Evolutionary conservation across 2,329 filamentous ascomycete species (phyloP).

Genomic region (Monosporascus sp.): DNA sequence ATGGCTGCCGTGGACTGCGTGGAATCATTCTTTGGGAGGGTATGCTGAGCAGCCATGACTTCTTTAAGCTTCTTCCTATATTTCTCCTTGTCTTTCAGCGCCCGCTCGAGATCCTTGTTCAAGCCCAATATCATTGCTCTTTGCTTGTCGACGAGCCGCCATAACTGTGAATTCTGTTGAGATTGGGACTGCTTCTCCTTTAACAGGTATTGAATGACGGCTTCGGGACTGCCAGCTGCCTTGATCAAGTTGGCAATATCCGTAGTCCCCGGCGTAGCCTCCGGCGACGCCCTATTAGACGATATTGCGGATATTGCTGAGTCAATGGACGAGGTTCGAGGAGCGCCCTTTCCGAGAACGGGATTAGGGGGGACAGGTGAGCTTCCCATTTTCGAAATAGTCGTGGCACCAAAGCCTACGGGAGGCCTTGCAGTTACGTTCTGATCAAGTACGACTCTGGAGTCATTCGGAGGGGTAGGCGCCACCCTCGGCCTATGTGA

Average conservation of each 20-base stretch:
- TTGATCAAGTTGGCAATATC: conserved; percentile 78
- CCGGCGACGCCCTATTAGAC: conserved; percentile 51
- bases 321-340: conserved; percentile 84
- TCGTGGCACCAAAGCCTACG: conserved; percentile 33
- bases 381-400: conserved; percentile 43
- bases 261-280: conserved; percentile 55
- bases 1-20: conserved; percentile 13
- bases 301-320: conserved; percentile 82
- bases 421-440: conserved; percentile 38
- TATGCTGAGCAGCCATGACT: conserved; percentile 37
- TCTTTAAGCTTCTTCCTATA: conserved; percentile 92
- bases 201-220: conserved; percentile 79
- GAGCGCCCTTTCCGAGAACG: conserved; percentile 36
- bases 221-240: conserved; percentile 82
- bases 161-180: conserved; percentile 87
- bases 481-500: conserved; percentile 22
- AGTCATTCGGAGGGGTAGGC: conserved; percentile 43
- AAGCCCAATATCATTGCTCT: conserved; percentile 87
- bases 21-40: conserved; percentile 14
- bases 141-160: conserved; percentile 95
- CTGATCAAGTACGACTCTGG: conserved; percentile 39
- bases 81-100: conserved; percentile 89
- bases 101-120: conserved; percentile 88
- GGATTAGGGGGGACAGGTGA: conserved; percentile 36
- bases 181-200: conserved; percentile 88